Base-by-base conservation (phyloP, 2,329 filamentous ascomycete genomes). In the Volutella citrinella region DNA sequence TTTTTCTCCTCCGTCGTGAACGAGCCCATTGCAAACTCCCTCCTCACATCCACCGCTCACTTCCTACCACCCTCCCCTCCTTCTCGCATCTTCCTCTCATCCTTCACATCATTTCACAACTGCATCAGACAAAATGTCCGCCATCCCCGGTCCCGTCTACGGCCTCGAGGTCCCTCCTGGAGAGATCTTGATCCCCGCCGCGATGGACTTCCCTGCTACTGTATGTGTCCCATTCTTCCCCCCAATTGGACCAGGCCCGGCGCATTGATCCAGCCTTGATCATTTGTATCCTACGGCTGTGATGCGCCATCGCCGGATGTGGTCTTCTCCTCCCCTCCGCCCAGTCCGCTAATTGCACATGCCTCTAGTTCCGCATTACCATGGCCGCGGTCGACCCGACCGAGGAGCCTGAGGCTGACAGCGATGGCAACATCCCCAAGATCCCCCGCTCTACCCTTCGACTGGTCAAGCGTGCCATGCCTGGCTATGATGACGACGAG, bases 341-440 rank as follows among this genome's bases (percentile, higher is more conserved):
- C 26, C 20, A 22, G 20, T 19, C 26, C 18, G 25, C 14, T 37
- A 25, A 35, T 46, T 46, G 27, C 50, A 35, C 27, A n/a, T 30
- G 34, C 44, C 34, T 24, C 18, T 56, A 95, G 90, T 94, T 96
- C 70, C 88, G 88, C 63, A 88, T 98, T 59, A 97, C 90, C 56
- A 98, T 98, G 93, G 93, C 94, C 56, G 93, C 93, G 48, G 84
- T 98, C 62, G 91, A 98, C 62, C 93, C 93, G 38, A 88, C 80
- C 56, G 86, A 86, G 54, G 74, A 80, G 52, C 76, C 82, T 21
- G 76, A 87, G 62, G 72, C 73, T 39, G 80, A 82, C 49, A 72
- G 74, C 38, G 74, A 76, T 32, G 75, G 73, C 52, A 79, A 82
- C 55, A 65, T 77, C 40, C 77, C 77, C 52, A 64, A 68, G 38